Evolutionary conservation across 2,329 filamentous ascomycete genomes (phyloP).

Genomic region (Phoma sp.): DNA sequence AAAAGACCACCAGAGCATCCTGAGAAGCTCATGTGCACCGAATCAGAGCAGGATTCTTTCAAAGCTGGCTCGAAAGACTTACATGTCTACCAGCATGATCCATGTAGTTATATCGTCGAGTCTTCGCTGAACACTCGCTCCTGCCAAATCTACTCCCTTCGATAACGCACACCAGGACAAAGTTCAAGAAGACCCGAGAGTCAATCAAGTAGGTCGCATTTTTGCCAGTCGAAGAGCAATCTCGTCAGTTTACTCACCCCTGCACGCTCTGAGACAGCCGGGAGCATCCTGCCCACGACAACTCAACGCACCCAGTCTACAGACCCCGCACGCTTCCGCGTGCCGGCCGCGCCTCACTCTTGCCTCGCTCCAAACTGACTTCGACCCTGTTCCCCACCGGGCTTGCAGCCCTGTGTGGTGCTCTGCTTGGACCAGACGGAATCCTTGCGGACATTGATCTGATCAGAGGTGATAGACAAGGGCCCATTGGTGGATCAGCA

Average conservation of each 20-base stretch:
- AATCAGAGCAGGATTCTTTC: background rate
- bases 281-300: slow-evolving; percentile 13
- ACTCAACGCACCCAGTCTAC: slow-evolving; percentile 6
- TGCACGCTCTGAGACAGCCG: slow-evolving; percentile 11
- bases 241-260: slow-evolving; percentile 7
- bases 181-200: background rate
- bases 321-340: slow-evolving; percentile 13
- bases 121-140: background rate
- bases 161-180: background rate
- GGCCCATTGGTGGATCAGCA: slow-evolving; percentile 6
- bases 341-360: slow-evolving; percentile 7
- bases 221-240: background rate
- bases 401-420: background rate
- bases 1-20: background rate
- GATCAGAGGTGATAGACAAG: background rate
- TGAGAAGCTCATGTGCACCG: background rate
- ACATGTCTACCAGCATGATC: slow-evolving; percentile 7
- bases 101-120: background rate
- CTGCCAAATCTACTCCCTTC: background rate
- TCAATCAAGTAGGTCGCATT: background rate
- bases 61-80: background rate
- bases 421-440: slow-evolving; percentile 3
- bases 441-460: slow-evolving; percentile 6
- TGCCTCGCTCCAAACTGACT: background rate
- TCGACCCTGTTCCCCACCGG: slow-evolving; percentile 1